These are phyloP conservation scores for Monosporascus sp. DNA, from an alignment of 2,329 filamentous ascomycete genomes.

Conservation along the genomic window DNA sequence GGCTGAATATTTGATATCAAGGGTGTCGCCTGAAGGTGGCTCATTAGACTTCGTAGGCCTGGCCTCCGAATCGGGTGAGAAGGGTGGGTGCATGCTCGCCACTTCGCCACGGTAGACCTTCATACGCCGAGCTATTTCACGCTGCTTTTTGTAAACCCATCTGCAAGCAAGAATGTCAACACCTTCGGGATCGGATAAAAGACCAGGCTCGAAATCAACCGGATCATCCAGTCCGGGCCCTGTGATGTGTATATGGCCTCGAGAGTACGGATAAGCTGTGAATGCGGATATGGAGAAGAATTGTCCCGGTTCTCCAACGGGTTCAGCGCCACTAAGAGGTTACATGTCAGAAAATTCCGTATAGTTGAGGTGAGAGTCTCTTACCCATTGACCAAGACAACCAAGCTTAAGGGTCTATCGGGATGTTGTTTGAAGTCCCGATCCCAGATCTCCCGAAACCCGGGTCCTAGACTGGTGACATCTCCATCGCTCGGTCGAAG, in stretches of 20 bases:
- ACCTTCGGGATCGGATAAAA: constrained; percentile 42
- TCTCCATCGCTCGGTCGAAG: background rate
- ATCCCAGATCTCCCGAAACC: constrained; percentile 40
- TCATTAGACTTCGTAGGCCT: constrained; percentile 24
- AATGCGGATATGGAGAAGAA: constrained; percentile 48
- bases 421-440: constrained; percentile 36
- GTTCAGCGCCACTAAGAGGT: constrained; percentile 9
- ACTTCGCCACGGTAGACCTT: constrained; percentile 45
- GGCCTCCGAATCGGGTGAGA: constrained; percentile 36
- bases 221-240: constrained; percentile 33
- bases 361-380: background rate
- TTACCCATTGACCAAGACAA: constrained; percentile 34
- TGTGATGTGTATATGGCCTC: constrained; percentile 57
- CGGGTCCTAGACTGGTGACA: background rate
- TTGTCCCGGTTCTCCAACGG: constrained; percentile 28
- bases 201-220: constrained; percentile 54
- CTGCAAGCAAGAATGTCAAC: constrained; percentile 55
- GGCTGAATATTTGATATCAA: constrained; percentile 39
- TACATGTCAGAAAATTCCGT: constrained; percentile 4
- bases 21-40: constrained; percentile 27
- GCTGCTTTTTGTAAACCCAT: constrained; percentile 62
- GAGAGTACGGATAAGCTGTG: constrained; percentile 55
- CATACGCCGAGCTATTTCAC: constrained; percentile 55
- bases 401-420: constrained; percentile 40
- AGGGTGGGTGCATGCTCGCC: constrained; percentile 37